Base-by-base conservation (phyloP, 2,329 filamentous ascomycete genomes). In the Fusarium equiseti region DNA sequence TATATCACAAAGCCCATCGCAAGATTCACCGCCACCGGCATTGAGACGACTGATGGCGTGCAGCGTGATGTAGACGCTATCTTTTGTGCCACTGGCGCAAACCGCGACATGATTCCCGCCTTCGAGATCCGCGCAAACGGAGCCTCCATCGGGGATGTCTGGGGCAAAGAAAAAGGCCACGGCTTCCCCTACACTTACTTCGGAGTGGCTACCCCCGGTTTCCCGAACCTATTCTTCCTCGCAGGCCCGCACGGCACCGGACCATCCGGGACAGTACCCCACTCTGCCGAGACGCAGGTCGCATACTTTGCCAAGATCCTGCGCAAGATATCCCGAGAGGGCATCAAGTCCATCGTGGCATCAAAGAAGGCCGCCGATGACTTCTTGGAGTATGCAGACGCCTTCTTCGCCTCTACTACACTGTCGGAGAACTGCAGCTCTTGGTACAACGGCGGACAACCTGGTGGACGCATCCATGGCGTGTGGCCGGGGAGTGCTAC, bases 1-100 rank as follows among this genome's bases (percentile, higher is more conserved):
- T 89, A 88, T 71, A 87, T 91, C 38, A 24, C 43, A 27, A 40
- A 29, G 4, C 57, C 49, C 24, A 59, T 59, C 11, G 24, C 26
- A 16, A 16, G 26, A 15, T 45, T 55, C 16, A 59, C 49, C 5
- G 24, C 40, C 4, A 40, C 57, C 2, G 53, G 43, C 2, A 18
- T 56, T 26, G 27, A 31, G 20, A 38, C 43, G 1, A 24, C 24
- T 7, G 43, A 40, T 40, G 53, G 53, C 10, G 20, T 27, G 18
- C 43, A 49, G 6, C 42, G 43, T n/a, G 53, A 56, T 27, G 31
- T 56, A 12, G 53, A 56, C 12, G 42, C 43, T 2, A 35, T 56
- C 8, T 43, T 56, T 6, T 56, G 53, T 22, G 40, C 40, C 6
- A 56, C 53, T 6, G 53, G 53, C 1, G 29, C 31, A 18, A 31